Base-by-base conservation (phyloP, 768 basidiomycete genomes). In the Boletus eberwhitei region DNA sequence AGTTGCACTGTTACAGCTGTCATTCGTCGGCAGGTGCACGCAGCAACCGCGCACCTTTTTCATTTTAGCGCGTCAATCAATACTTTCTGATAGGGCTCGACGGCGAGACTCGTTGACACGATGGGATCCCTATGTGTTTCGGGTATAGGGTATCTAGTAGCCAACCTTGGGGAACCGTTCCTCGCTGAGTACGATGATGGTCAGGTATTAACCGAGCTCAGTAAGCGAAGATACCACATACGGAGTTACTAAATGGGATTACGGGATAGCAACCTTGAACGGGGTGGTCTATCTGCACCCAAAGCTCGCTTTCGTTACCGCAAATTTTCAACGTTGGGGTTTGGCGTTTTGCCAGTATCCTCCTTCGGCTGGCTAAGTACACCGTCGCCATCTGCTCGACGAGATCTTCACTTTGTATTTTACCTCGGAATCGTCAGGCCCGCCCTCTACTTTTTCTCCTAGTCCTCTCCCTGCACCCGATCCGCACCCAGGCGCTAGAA, bases 271-370 rank as follows among this genome's bases (percentile, higher is more conserved):
- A 37, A 48, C 49, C 43, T 51, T 21, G 36, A 54, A 58, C 50
- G 21, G 40, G 48, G 13, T n/a, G 50, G 50, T 37, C 50, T 55
- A 67, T 63, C 67, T 58, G 50, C 60, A 57, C 57, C 51, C 67
- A 59, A 59, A 48, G 44, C 54, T 60, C 58, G 46, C 57, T 46
- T 50, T 65, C 46, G 45, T n/a, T 34, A 34, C 56, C 38, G 46
- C 68, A 67, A 67, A 63, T 59, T 70, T 68, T 68, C 65, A 46
- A 40, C 61, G 45, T 57, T 56, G 42, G 49, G 54, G 52, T 58
- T 55, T 56, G 54, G 54, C 48, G 56, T 53, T 55, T 46, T 48
- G 55, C 47, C 52, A 39, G 32, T 51, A 29, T 49, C 54, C 49
- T 44, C 50, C 51, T 43, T 43, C 53, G 51, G 53, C 54, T 32